Evolutionary conservation across 306 rosid species (phyloP).

Genomic region (Chamaecrista fasciculata): DNA sequence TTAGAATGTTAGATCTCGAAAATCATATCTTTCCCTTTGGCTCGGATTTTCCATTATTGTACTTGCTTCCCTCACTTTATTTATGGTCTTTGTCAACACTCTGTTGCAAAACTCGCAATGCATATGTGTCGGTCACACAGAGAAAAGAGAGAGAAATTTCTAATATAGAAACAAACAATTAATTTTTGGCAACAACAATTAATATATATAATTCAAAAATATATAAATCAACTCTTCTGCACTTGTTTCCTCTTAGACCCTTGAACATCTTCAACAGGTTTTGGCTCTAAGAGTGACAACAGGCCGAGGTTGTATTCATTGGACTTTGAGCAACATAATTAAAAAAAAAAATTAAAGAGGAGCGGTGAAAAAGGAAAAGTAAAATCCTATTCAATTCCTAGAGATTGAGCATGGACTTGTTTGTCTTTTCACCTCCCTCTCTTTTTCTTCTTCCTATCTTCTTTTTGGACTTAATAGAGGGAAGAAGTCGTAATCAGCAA

Average conservation of each 20-base stretch:
- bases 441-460: neutral
- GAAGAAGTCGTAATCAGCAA: slow-evolving; percentile 61
- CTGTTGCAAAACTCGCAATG: slow-evolving; percentile 15
- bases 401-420: slow-evolving; percentile 30
- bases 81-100: slow-evolving; percentile 29
- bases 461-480: slow-evolving; percentile 29
- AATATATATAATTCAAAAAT: slow-evolving; percentile 14
- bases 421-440: slow-evolving; percentile 19
- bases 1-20: slow-evolving; percentile 19
- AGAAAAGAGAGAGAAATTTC: neutral
- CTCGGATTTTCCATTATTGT: slow-evolving; percentile 22
- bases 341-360: neutral
- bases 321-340: slow-evolving; percentile 10
- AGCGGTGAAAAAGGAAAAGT: slow-evolving; percentile 29
- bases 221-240: slow-evolving; percentile 84
- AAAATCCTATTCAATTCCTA: slow-evolving; percentile 18
- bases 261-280: slow-evolving; percentile 37
- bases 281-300: slow-evolving; percentile 53
- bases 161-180: slow-evolving; percentile 23
- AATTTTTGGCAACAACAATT: no score
- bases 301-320: slow-evolving; percentile 71
- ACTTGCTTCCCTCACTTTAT: slow-evolving; percentile 13
- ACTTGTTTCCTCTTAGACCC: slow-evolving; percentile 48
- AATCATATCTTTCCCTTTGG: neutral
- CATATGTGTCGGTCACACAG: slow-evolving; percentile 35